Percentiles rank a stretch among this genome's conserved stretches.
phyloP scores from a whole-genome alignment of 192 early-diverging fungal genomes.

The Radiomyces spectabilis region DNA sequence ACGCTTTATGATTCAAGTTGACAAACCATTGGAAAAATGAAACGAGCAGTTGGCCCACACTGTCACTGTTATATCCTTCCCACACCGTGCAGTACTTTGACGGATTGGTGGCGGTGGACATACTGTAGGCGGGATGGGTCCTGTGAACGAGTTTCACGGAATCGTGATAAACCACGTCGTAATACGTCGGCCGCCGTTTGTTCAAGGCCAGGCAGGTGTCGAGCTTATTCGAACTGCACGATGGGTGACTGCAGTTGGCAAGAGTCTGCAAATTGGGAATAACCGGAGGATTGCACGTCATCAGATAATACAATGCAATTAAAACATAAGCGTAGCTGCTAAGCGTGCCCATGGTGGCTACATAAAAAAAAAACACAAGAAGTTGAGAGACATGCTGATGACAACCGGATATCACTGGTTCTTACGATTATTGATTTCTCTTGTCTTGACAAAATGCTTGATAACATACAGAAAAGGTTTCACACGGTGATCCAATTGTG shows the following conservation, averaged over 20 bases:
- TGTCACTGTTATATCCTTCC: background rate
- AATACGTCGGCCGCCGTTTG: background rate
- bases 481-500: slow-evolving; percentile 20
- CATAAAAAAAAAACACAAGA: background rate
- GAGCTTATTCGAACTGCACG: background rate
- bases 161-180: background rate
- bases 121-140: background rate
- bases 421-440: slow-evolving; percentile 22
- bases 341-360: slow-evolving; percentile 1
- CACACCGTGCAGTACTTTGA: background rate
- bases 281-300: slow-evolving; percentile 12
- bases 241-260: background rate
- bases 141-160: background rate
- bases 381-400: background rate
- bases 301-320: slow-evolving; percentile 26
- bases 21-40: slow-evolving; percentile 1
- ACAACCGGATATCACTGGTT: background rate
- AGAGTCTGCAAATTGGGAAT: slow-evolving; percentile 18
- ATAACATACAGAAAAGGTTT: slow-evolving; percentile 20
- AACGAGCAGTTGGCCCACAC: background rate
- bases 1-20: background rate
- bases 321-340: slow-evolving; percentile 26
- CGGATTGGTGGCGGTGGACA: background rate
- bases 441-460: slow-evolving; percentile 26
- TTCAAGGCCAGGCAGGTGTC: background rate